Base-by-base conservation (phyloP, 768 basidiomycete genomes). In the Strobilomyces dryophilus region DNA sequence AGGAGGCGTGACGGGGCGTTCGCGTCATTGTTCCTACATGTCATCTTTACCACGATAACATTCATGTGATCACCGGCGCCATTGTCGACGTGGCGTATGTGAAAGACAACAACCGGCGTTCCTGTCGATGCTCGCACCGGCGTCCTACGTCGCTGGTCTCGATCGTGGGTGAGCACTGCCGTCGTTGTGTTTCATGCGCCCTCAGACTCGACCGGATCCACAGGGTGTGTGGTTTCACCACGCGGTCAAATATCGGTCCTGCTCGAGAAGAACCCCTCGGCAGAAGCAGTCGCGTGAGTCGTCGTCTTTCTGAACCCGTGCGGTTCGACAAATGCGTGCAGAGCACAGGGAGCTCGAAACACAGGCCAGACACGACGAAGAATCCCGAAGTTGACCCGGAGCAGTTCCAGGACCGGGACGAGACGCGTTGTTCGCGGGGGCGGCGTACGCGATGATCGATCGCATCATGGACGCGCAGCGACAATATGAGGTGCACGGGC, bases 201-300 rank as follows among this genome's bases (percentile, higher is more conserved):
- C 48, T 36, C 7, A 51, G 50, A 24, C 24, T 24, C 24, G 24
- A 64, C 47, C 47, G 56, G 17, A 7, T 49, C 51, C 8, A 3
- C 58, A 94, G 92, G 73, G 94, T 94, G 46, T 95, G 93, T 42
- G 94, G 94, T 53, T 98, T 98, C 73, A 98, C 95, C 0, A 98
- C 95, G 7, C 88, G 95, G 45, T 95, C 93, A 39, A 95, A 98
- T 84, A 98, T 99, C 54, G 97, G 97, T 66, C 97, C 97, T 34
- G 97, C 97, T 8, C 78, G 97, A 69, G 95, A 97, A 65, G 93
- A 92, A 0, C n/a, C 93, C 95, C 0, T 91, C 90, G 17, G 94
- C 92, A 31, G 93, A 95, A 27, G 84, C 85, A 0, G 77, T 95
- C 46, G 95, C 92, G 87, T 92, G 60, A 15, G n/a, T 31, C 18